A percentile compares a stretch with the other conserved stretches of the same genome.
Conservation (phyloP, 2,329 filamentous ascomycete species). For the Hirsutella thompsonii region DNA sequence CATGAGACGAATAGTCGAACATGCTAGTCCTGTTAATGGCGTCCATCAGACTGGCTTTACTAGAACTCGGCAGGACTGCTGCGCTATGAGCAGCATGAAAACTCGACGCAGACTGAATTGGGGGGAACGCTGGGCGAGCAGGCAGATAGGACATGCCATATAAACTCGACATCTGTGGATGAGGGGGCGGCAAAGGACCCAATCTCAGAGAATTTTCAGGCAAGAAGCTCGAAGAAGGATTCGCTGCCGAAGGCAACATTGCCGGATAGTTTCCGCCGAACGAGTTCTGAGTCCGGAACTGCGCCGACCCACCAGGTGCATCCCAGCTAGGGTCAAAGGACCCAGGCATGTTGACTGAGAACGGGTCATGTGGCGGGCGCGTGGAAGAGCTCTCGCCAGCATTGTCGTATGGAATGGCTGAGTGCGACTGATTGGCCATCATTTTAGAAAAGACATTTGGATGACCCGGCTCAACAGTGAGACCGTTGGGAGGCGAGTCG, state of each 20-base stretch:
- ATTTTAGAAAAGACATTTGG: slow-evolving; percentile 5
- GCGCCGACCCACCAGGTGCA: neutral
- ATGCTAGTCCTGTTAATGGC: slow-evolving; percentile 24
- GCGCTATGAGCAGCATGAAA: neutral
- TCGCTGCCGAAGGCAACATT: too few species aligned
- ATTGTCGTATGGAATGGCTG: slow-evolving; percentile 3
- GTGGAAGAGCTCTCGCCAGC: neutral
- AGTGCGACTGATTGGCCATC: slow-evolving; percentile 4
- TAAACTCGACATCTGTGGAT: too few species aligned
- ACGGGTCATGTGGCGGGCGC: neutral
- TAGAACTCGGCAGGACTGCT: slow-evolving; percentile 1
- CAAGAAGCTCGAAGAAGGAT: too few species aligned
- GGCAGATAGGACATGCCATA: neutral
- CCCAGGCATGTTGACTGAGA: neutral
- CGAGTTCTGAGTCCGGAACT: neutral
- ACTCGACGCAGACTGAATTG: neutral
- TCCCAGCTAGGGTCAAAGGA: slow-evolving; percentile 7
- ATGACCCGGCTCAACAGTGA: neutral
- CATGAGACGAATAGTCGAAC: slow-evolving; percentile 21
- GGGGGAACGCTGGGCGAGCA: neutral
- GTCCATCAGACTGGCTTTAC: slow-evolving; percentile 12
- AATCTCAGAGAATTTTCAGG: too few species aligned
- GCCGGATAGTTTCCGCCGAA: neutral
- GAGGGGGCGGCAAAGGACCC: too few species aligned
- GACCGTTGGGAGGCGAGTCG: neutral